Evolutionary conservation across 257 asterid genomes (phyloP).

Genomic region (Echites panduratus): DNA sequence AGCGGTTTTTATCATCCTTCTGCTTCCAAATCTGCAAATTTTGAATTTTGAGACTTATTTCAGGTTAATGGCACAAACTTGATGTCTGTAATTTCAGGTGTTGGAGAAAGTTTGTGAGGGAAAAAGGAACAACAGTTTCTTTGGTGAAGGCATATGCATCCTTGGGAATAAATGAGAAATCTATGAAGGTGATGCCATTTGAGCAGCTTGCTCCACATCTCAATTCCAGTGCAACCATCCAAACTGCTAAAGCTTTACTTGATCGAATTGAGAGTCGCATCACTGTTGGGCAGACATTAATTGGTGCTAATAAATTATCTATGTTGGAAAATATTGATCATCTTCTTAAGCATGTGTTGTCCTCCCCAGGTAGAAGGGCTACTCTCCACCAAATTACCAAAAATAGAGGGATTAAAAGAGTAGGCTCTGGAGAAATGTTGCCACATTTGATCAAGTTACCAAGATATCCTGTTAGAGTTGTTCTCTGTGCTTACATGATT

Average conservation of each 20-base stretch:
- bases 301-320: constrained; percentile 28
- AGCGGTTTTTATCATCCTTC: not conserved
- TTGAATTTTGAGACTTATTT: not conserved
- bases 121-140: constrained; percentile 44
- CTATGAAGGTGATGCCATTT: constrained; percentile 71
- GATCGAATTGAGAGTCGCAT: constrained; percentile 65
- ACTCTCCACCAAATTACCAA: constrained; percentile 32
- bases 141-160: constrained; percentile 56
- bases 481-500: constrained; percentile 75
- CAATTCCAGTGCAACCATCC: constrained; percentile 52
- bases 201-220: constrained; percentile 65
- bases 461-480: constrained; percentile 72
- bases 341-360: constrained; percentile 72
- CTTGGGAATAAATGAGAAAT: constrained; percentile 51
- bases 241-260: constrained; percentile 53
- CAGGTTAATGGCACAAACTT: not conserved
- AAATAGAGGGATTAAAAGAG: constrained; percentile 26
- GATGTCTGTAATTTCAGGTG: constrained; percentile 34
- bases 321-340: constrained; percentile 62
- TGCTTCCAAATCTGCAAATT: not conserved
- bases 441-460: constrained; percentile 25
- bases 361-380: constrained; percentile 39
- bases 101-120: constrained; percentile 54
- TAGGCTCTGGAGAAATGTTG: constrained; percentile 23
- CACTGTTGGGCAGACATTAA: constrained; percentile 32